phyloP scores from a whole-genome alignment of 1,139 yeast genomes.

The Candida sanyaensis region DNA sequence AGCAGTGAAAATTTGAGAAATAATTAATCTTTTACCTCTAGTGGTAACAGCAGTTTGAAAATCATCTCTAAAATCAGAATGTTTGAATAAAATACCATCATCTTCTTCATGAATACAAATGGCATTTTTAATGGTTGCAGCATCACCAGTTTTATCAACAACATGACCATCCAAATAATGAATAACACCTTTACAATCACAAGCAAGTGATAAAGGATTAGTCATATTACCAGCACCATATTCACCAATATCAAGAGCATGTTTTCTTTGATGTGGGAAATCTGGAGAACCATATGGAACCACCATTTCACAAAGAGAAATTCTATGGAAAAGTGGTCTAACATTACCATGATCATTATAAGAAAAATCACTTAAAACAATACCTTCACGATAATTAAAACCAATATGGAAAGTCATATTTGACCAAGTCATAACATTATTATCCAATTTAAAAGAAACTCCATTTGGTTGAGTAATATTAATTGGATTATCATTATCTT shows the following conservation, averaged over 20 bases:
- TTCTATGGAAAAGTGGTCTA: conserved; percentile 74
- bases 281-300: conserved; percentile 93
- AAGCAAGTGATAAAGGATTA: conserved; percentile 73
- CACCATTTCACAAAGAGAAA: conserved; percentile 81
- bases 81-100: conserved; percentile 76
- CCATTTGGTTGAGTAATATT: conserved; percentile 79
- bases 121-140: conserved; percentile 72
- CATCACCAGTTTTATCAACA: conserved; percentile 64
- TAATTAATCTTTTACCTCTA: conserved; percentile 70
- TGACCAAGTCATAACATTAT: conserved; percentile 73
- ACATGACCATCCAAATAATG: conserved; percentile 79
- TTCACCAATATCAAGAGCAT: conserved; percentile 88
- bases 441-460: conserved; percentile 71
- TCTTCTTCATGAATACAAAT: conserved; percentile 86
- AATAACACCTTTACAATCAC: conserved; percentile 84
- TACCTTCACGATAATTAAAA: conserved; percentile 83
- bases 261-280: conserved; percentile 88
- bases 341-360: conserved; percentile 74
- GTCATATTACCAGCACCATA: conserved; percentile 88
- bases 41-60: conserved; percentile 74
- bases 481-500: conserved; percentile 56
- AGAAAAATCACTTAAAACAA: conserved; percentile 70
- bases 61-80: conserved; percentile 80
- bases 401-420: conserved; percentile 78
- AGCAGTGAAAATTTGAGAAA: conserved; percentile 82